phyloP scores from a whole-genome alignment of 2,329 filamentous ascomycete genomes.

The Ceratocystiopsis brevicomis region DNA sequence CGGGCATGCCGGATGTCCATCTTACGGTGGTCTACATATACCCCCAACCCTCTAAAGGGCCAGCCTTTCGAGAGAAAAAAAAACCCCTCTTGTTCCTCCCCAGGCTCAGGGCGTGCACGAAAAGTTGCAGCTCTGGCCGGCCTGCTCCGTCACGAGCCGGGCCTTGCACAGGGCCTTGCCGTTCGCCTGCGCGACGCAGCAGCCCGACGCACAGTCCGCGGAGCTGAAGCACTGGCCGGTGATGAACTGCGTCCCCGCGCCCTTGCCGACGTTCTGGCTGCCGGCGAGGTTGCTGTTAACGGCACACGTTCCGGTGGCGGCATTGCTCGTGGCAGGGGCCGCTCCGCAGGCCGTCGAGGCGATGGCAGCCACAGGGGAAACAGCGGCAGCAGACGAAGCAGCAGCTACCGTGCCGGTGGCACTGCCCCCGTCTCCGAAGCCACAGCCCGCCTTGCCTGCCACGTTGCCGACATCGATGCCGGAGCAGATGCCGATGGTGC shows the following conservation, averaged over 20 bases:
- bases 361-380: neutral
- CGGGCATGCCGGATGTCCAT: no score
- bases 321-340: neutral
- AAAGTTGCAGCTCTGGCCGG: conserved; percentile 7
- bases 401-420: neutral
- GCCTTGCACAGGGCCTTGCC: conserved; percentile 7
- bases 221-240: conserved; percentile 12
- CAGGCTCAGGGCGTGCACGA: conserved; percentile 1
- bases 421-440: conserved; percentile 7
- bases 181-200: conserved; percentile 11
- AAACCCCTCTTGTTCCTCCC: no score
- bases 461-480: conserved; percentile 8
- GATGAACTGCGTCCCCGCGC: conserved; percentile 13
- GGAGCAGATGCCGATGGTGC: conserved; percentile 8
- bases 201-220: conserved; percentile 13
- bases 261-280: conserved; percentile 14
- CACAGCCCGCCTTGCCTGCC: conserved; percentile 10
- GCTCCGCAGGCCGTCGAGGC: neutral
- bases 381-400: neutral
- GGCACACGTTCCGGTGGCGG: conserved; percentile 1
- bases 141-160: conserved; percentile 4
- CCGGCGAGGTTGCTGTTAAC: conserved; percentile 17
- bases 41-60: no score
- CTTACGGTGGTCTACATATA: no score
- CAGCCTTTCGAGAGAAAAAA: no score